A percentile compares a stretch with the other conserved stretches of the same genome.
These are phyloP conservation scores for Dioscorea cayenensis DNA, from an alignment of 116 monocot genomes.

Conservation along the genomic window DNA sequence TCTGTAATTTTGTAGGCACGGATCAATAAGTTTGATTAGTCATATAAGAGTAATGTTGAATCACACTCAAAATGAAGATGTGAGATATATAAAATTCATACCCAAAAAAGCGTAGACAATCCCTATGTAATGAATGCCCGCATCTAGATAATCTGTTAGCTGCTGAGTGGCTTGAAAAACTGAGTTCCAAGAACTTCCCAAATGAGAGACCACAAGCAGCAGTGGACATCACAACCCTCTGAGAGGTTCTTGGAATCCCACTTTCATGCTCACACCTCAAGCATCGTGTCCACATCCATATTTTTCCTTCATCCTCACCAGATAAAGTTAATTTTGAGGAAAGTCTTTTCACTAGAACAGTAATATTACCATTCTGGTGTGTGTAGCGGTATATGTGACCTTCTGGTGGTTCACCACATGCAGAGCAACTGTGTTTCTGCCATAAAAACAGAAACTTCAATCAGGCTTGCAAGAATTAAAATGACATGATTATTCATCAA, in stretches of 20 bases:
- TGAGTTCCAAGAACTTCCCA: conserved; percentile 95
- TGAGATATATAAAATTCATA: conserved; percentile 11
- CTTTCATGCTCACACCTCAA: conserved; percentile 60
- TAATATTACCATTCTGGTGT: conserved; percentile 72
- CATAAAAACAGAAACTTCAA: background rate
- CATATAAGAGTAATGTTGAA: background rate
- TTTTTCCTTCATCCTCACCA: conserved; percentile 73
- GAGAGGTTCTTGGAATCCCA: conserved; percentile 30
- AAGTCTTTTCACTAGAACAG: conserved; percentile 51
- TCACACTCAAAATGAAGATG: background rate
- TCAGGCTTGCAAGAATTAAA: background rate
- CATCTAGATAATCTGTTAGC: conserved; percentile 64
- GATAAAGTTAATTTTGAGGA: conserved; percentile 18
- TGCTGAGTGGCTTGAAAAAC: conserved; percentile 72
- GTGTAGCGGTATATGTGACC: conserved; percentile 72
- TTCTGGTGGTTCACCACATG: conserved; percentile 67
- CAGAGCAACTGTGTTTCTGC: conserved; percentile 61
- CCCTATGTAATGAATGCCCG: conserved; percentile 76
- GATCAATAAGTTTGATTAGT: background rate
- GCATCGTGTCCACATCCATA: conserved; percentile 97
- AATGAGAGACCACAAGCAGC: conserved; percentile 77
- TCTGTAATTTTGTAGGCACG: conserved; percentile 22
- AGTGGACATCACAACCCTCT: conserved; percentile 73
- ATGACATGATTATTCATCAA: background rate
- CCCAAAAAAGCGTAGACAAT: conserved; percentile 96